Base-by-base conservation (phyloP, 495 filamentous ascomycete species). In the Neurospora pannonica region DNA sequence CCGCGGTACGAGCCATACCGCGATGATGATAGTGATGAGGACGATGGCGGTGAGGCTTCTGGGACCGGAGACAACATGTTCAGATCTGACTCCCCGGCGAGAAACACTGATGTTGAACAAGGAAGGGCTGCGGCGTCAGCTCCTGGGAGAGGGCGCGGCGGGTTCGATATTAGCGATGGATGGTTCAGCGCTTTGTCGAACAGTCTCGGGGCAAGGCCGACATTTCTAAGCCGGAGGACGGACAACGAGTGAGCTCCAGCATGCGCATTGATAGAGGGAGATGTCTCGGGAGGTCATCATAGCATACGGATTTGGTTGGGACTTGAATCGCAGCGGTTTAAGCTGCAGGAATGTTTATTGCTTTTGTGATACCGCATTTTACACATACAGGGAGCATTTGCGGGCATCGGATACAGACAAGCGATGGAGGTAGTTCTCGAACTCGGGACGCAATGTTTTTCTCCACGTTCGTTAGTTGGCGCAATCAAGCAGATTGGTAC, bases 181-280 rank as follows among this genome's bases (percentile, higher is more conserved):
- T 67, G 54, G 73, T 31, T 74, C 28, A 38, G 69, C 40, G 36
- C 37, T 11, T 34, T 70, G 69, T 71, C 67, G 31, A 48, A 70
- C 36, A 74, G 62, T 24, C n/a, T 71, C 54, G 54, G 54, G 11
- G 28, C 54, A 19, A 67, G 54, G 54, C 54, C 54, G 7, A 67
- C 54, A 81, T 94, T 24, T 88, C 93, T 72, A 93, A 96, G 78
- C 86, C 83, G 15, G 84, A 87, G 70, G 82, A 88, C 4, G 81
- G 80, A 71, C 13, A 17, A 67, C 15, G 28, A 28, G 28, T 67
- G 28, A 67, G 54, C 17, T 67, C 7, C 13, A 67, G 28, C 54
- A 34, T 17, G 54, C 28, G 54, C 54, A 67, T 67, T 67, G 54
- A 31, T 67, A 67, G 15, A 67, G 13, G 54, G 54, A 36, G 28